These are phyloP conservation scores for Gautieria morchelliformis DNA, from an alignment of 768 basidiomycete species.

Conservation along the genomic window DNA sequence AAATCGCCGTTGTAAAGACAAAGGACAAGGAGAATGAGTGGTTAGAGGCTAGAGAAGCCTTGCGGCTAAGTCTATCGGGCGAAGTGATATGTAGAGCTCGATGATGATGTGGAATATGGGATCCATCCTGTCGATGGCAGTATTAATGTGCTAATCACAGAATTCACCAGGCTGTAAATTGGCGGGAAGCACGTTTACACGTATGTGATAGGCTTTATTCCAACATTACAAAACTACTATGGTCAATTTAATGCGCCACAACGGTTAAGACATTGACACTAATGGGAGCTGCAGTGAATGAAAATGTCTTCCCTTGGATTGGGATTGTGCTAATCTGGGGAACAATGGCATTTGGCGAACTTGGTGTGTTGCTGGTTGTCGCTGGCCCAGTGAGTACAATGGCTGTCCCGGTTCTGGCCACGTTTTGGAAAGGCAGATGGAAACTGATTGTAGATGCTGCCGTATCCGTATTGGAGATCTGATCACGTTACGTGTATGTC, in stretches of 20 bases:
- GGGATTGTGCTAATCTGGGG: conserved; percentile 36
- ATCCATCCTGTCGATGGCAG: no score
- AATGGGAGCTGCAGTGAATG: conserved; percentile 43
- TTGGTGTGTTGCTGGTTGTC: conserved; percentile 47
- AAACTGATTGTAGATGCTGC: conserved; percentile 37
- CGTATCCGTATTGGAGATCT: conserved; percentile 46
- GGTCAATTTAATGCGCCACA: conserved; percentile 5
- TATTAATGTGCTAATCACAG: no score
- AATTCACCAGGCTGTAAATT: no score
- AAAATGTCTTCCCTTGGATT: conserved; percentile 39
- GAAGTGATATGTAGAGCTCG: conserved; percentile 82
- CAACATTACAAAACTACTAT: background rate
- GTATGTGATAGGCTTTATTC: no score
- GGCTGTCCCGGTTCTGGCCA: conserved; percentile 33
- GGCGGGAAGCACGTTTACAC: no score
- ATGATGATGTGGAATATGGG: conserved; percentile 17
- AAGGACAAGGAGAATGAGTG: conserved; percentile 65
- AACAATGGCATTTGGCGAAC: conserved; percentile 34
- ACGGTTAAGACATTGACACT: conserved; percentile 31
- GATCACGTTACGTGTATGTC: background rate
- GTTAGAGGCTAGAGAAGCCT: conserved; percentile 89
- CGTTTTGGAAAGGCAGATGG: conserved; percentile 41
- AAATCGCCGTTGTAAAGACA: conserved; percentile 80
- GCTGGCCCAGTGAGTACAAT: conserved; percentile 41
- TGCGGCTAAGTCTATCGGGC: conserved; percentile 65